Percentiles rank a stretch among this genome's conserved stretches.
These are phyloP conservation scores for Salix purpurea DNA, from an alignment of 345 rosid species.

Conservation along the genomic window DNA sequence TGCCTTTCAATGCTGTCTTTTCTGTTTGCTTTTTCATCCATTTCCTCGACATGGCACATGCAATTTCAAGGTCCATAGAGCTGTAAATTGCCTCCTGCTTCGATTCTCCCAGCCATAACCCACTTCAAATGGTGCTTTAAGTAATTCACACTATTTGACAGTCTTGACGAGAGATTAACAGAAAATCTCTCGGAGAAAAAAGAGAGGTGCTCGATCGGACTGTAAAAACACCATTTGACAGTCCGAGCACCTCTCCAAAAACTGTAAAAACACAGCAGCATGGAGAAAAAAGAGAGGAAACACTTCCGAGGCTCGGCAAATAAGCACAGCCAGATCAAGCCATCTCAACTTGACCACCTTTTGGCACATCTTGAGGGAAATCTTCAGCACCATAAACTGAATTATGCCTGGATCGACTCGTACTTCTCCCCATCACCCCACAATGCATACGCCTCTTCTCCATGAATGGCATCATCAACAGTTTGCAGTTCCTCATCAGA, in stretches of 20 bases:
- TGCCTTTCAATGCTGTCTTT: slow-evolving; percentile 9
- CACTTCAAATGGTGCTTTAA: not conserved
- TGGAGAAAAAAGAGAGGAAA: not conserved
- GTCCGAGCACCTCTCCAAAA: too few species aligned
- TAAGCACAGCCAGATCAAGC: slow-evolving; percentile 12
- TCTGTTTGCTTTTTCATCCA: not conserved
- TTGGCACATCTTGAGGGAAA: slow-evolving; percentile 26
- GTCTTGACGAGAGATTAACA: too few species aligned
- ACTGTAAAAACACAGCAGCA: not conserved
- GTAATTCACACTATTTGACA: too few species aligned
- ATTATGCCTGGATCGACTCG: slow-evolving; percentile 37
- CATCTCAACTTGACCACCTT: slow-evolving; percentile 41
- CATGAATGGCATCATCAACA: slow-evolving; percentile 64
- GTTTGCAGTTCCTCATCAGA: slow-evolving; percentile 47
- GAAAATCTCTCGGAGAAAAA: too few species aligned
- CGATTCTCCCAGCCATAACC: not conserved
- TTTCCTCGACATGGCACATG: not conserved
- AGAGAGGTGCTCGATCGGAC: too few species aligned
- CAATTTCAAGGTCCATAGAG: not conserved
- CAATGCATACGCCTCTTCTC: slow-evolving; percentile 65
- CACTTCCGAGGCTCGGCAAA: not conserved
- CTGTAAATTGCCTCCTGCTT: not conserved
- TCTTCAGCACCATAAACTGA: slow-evolving; percentile 36
- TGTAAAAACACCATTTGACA: too few species aligned
- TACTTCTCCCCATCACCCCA: slow-evolving; percentile 74